phyloP scores from a whole-genome alignment of 2,329 filamentous ascomycete species.

The Cercospora berteroae region DNA sequence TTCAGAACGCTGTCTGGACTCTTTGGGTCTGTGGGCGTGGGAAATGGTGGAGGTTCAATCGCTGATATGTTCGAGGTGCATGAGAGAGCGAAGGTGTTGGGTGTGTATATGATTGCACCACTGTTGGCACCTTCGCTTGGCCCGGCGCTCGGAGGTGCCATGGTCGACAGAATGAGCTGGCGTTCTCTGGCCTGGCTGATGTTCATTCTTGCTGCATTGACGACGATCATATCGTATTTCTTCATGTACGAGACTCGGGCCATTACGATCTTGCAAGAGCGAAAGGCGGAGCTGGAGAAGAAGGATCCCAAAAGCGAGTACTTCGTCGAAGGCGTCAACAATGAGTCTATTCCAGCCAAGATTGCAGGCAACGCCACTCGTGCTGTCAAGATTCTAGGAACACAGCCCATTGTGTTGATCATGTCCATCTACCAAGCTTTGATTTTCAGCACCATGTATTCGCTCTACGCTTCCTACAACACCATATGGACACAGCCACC shows the following conservation, averaged over 20 bases:
- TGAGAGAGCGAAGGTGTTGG: conserved; percentile 47
- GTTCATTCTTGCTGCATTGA: conserved; percentile 40
- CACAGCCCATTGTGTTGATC: conserved; percentile 46
- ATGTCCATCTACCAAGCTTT: conserved; percentile 48
- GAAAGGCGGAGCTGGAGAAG: conserved; percentile 37
- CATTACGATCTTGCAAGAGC: conserved; percentile 39
- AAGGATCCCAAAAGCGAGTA: conserved; percentile 40
- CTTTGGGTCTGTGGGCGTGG: conserved; percentile 51
- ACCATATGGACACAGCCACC: conserved; percentile 23
- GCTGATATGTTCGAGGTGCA: conserved; percentile 50
- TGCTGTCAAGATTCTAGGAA: conserved; percentile 42
- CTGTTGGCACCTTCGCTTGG: conserved; percentile 42
- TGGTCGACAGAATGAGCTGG: conserved; percentile 46
- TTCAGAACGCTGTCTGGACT: conserved; percentile 48
- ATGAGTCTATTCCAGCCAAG: conserved; percentile 38
- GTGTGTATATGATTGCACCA: conserved; percentile 44
- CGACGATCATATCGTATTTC: conserved; percentile 43
- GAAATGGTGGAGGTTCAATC: conserved; percentile 52
- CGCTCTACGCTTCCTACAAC: conserved; percentile 41
- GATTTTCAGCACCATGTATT: conserved; percentile 47
- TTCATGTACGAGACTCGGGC: conserved; percentile 46
- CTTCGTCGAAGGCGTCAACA: conserved; percentile 43
- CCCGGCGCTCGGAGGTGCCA: conserved; percentile 43
- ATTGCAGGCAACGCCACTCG: conserved; percentile 40
- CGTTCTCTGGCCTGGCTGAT: conserved; percentile 49